Evolutionary conservation across 257 asterid species (phyloP), one percentile per base, ranked within the genome.

Genomic region (Solanum chilense): DNA sequence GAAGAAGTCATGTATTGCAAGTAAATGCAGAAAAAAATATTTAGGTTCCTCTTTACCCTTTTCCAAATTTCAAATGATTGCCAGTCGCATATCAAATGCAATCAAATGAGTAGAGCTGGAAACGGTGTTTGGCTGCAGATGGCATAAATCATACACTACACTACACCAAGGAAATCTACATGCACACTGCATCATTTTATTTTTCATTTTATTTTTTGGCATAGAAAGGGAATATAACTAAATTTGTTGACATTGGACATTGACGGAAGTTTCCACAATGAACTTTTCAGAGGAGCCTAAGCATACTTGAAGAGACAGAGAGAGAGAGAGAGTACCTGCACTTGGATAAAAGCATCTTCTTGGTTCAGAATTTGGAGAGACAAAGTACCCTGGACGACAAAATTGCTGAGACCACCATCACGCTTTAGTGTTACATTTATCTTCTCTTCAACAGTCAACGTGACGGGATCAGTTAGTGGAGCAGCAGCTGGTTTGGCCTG

Each of bases 301-400:
- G 85, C n/a, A 44, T 13, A 42, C 64, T 78, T 44, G 45, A 47
- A 60, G 73, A 85, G 85, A 86, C 64, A 87, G 39, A 35, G 37
- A 35, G 58, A 60, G 58, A 25, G 44, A 62, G 73, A 84, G 85
- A 86, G 69, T 85, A 96, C 99, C 99, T 96, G 98, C 91, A 96
- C 98, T 92, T 94, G 99, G 91, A 96, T 93, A 88, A 88, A 87
- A 44, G 98, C 99, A 90, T 96, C 98, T 60, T 96, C 98, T 90
- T 92, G 98, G 89, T 91, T 93, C 69, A 96, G 95, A 88, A 96
- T 90, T 92, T 95, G 98, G 87, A 96, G 98, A 37, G 95, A 92
- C 91, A 96, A 87, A 85, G 93, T 90, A 68, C 99, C 99, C 95
- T 94, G 99, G 84, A 96, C 91, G 76, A 94, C 99, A 86, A 95